Evolutionary conservation across 1,139 yeast genomes (phyloP).

Genomic region (Cylindricascospora bacillispora): DNA sequence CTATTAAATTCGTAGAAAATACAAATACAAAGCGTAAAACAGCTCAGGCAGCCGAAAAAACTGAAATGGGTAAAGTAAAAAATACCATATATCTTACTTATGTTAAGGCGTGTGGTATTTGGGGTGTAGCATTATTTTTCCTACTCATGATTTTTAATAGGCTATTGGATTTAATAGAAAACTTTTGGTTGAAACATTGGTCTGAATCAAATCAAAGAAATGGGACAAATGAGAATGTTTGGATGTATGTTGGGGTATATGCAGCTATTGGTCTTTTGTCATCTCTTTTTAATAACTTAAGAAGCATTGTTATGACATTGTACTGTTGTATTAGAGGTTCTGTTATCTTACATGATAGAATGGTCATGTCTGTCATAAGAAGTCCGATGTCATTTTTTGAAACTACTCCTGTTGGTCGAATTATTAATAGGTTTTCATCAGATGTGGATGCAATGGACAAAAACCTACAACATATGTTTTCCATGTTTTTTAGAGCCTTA

Average conservation of each 20-base stretch:
- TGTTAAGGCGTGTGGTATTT: slow-evolving; percentile 53
- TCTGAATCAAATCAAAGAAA: slow-evolving; percentile 39
- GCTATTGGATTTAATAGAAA: slow-evolving; percentile 35
- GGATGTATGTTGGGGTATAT: slow-evolving; percentile 47
- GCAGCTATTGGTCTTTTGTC: slow-evolving; percentile 44
- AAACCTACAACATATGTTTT: slow-evolving; percentile 35
- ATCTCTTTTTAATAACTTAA: slow-evolving; percentile 36
- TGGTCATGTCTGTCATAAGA: slow-evolving; percentile 50
- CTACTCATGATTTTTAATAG: slow-evolving; percentile 33
- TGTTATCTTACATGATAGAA: slow-evolving; percentile 42
- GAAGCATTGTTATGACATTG: slow-evolving; percentile 45
- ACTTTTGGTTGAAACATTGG: slow-evolving; percentile 52
- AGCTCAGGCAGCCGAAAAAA: slow-evolving; percentile 30
- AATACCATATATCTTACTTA: slow-evolving; percentile 49
- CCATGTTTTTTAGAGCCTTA: slow-evolving; percentile 32
- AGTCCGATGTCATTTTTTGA: slow-evolving; percentile 73
- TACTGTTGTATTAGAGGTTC: slow-evolving; percentile 57
- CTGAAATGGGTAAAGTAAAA: slow-evolving; percentile 52
- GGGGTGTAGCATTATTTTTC: slow-evolving; percentile 38
- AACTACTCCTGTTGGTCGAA: slow-evolving; percentile 70
- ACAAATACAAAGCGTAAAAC: slow-evolving; percentile 24
- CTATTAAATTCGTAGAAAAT: slow-evolving; percentile 17
- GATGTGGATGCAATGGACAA: slow-evolving; percentile 56
- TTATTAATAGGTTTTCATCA: slow-evolving; percentile 55
- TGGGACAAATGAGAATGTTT: slow-evolving; percentile 35